phyloP scores from a whole-genome alignment of 2,329 filamentous ascomycete species.

The Apiospora marii region DNA sequence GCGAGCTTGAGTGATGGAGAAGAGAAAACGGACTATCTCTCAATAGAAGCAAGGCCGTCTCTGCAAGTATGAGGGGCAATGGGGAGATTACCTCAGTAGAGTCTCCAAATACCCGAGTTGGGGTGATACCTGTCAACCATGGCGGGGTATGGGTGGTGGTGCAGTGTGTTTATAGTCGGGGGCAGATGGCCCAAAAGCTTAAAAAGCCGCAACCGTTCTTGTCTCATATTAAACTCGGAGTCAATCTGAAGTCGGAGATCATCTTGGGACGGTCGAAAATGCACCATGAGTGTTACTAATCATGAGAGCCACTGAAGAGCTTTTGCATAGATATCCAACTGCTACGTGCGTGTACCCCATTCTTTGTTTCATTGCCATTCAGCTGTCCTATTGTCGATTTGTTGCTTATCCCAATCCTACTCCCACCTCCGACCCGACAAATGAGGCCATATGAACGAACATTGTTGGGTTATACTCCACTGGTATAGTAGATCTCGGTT shows the following conservation, averaged over 20 bases:
- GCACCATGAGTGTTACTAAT: background rate
- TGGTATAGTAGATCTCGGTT: background rate
- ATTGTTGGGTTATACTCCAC: background rate
- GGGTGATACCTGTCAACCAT: background rate
- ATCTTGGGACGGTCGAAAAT: background rate
- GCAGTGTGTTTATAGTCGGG: background rate
- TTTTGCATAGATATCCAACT: background rate
- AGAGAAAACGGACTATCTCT: background rate
- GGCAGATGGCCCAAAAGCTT: background rate
- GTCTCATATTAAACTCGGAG: slow-evolving; percentile 16
- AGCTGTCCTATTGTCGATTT: background rate
- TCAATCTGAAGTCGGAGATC: slow-evolving; percentile 21
- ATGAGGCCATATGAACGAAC: background rate
- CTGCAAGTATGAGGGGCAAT: background rate
- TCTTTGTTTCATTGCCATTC: background rate
- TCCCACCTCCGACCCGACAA: background rate
- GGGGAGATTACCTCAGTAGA: background rate
- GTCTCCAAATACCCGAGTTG: slow-evolving; percentile 3
- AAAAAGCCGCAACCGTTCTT: background rate
- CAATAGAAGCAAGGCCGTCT: background rate
- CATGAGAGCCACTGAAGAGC: background rate
- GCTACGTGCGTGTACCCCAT: background rate
- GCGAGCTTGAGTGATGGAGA: background rate
- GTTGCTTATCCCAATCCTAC: background rate
- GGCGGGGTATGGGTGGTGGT: background rate